phyloP scores from a whole-genome alignment of 495 filamentous ascomycete species.

The Achaetomiella virescens region DNA sequence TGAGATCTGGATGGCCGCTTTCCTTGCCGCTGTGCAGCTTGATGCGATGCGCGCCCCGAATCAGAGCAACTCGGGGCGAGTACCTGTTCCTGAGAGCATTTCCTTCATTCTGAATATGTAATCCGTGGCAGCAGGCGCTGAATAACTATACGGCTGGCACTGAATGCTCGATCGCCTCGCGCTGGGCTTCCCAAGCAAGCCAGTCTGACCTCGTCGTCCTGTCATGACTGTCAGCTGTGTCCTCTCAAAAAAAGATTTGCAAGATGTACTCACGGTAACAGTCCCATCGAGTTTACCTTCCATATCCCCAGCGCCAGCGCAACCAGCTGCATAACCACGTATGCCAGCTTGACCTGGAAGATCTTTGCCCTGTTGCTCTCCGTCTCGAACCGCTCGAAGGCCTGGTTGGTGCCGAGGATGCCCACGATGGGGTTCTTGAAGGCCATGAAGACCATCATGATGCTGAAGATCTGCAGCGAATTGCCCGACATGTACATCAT shows the following conservation, averaged over 20 bases:
- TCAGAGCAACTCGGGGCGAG: no score
- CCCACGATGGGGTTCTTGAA: conserved; percentile 95
- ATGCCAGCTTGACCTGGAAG: conserved; percentile 74
- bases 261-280: conserved; percentile 62
- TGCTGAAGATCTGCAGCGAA: conserved; percentile 95
- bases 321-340: conserved; percentile 78
- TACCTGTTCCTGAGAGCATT: no score
- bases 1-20: no score
- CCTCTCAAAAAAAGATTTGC: neutral
- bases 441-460: conserved; percentile 99
- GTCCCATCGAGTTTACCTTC: conserved; percentile 96
- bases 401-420: conserved; percentile 66
- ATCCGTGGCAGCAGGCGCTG: no score
- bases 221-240: conserved; percentile 24
- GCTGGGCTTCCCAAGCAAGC: conserved; percentile 86
- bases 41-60: no score
- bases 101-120: no score
- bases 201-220: conserved; percentile 92
- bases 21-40: no score
- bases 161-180: conserved; percentile 68
- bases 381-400: conserved; percentile 84
- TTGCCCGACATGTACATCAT: conserved; percentile 99
- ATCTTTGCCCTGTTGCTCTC: conserved; percentile 67
- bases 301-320: conserved; percentile 82
- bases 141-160: conserved; percentile 45